Base-by-base conservation (phyloP, 2,329 filamentous ascomycete species). In the Diplodia mutila region DNA sequence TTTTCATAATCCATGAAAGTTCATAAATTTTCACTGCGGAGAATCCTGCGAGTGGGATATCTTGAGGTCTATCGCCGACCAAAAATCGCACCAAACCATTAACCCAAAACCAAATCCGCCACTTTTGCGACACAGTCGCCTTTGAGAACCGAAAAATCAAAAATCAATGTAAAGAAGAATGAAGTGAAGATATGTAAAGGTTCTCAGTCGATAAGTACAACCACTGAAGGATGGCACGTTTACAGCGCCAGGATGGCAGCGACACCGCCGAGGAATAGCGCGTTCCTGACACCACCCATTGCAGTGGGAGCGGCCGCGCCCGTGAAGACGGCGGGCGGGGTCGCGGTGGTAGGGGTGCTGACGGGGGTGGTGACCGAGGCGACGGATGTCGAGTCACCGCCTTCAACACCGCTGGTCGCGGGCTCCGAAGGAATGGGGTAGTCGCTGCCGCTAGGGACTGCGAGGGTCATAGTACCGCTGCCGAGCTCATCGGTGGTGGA, bases 1-100 rank as follows among this genome's bases (percentile, higher is more conserved):
- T 34, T 51, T 51, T 63, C 37, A 29, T 63, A n/a, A 63, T 63
- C 39, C 59, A 51, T 49, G 4, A 32, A 51, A 63, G 6, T 25
- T 52, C 59, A 52, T 63, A 63, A 61, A 63, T 63, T 49, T 39
- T 29, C 59, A 63, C 59, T 51, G 59, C 59, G 52, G n/a, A 37
- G 21, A 3, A 8, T 7, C 34, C 42, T 63, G 59, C 59, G 27
- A 63, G 59, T 63, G 59, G 59, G 59, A 63, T 63, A 63, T 63
- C 59, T 63, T 37, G 46, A 23, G 59, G 59, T 63, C 59, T 63
- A 51, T 52, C 59, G 34, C 27, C 59, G 46, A 51, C 59, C 59
- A 63, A 63, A 46, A 46, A 37, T 37, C 59, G 21, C 59, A 14
- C 59, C 59, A 63, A 63, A 25, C 59, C 59, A 63, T 63, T 51